Evolutionary conservation across 2,329 filamentous ascomycete genomes (phyloP), one percentile per base, ranked within the genome.

Genomic region (Bipolaris victoriae): DNA sequence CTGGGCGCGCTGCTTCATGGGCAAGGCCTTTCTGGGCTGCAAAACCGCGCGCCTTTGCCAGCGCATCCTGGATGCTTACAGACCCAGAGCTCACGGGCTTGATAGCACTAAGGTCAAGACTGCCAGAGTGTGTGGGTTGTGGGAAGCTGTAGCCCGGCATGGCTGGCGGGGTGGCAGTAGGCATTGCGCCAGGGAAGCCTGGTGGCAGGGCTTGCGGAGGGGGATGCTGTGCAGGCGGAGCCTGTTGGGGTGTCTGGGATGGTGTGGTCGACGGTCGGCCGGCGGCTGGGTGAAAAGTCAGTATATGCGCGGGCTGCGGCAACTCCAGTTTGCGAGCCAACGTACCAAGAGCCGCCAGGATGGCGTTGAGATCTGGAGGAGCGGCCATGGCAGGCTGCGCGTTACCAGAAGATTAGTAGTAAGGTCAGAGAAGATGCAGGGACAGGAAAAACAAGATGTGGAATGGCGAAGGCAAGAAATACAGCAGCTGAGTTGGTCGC

Each of bases 1-100:
- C 71, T 69, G 73, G 69, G 65, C 77, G 73, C 55, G 77, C 75
- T 40, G 78, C 78, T 41, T 78, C 78, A 61, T 81, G 81, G 59
- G 81, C 82, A 48, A 92, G 81, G 59, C 90, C 91, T 72, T 91
- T 90, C 74, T 94, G 89, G 29, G 90, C 87, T 39, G 92, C 91
- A 75, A 90, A 91, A 40, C 88, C 90, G 74, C 90, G 90, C 45
- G 91, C 92, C 74, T 92, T 91, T 37, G 92, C 90, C 67, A 96
- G 88, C 47, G 91, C 90, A 75, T 96, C 91, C 57, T 89, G 86
- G 63, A 96, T 88, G 76, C 88, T 94, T 67, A 96, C 88, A 18
- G 89, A 91, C 57, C 92, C 92, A 29, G 90, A 90, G 73, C 85
- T 91, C 53, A 89, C 84, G 4, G 92, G 91, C 69, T 90, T 90